Evolutionary conservation across 2,329 filamentous ascomycete species (phyloP), one percentile per base, ranked within the genome.

Genomic region (Penicillium sp.): DNA sequence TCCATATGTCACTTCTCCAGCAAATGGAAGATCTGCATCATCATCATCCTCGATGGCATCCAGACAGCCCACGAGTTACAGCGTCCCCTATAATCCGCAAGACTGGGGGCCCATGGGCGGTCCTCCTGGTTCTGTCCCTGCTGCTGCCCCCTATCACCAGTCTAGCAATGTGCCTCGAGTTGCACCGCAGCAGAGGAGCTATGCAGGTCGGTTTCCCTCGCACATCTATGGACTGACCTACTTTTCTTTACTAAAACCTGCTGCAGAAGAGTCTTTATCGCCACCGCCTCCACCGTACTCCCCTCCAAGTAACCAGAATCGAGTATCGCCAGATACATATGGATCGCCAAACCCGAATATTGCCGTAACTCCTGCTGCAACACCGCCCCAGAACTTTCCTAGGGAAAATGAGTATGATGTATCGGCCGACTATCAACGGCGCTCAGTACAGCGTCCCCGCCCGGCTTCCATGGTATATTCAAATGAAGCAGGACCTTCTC

Each of bases 81-180:
- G 65, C 61, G 68, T 73, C 20, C 70, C 74, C 7, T 80, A 80
- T 55, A 78, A 80, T 56, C 77, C 77, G 29, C 75, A 75, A 54
- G 74, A 79, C 66, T 80, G 77, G 77, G 75, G 71, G 1, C 71
- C 73, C 17, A 69, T 75, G 36, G 66, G 67, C 15, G 64, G 63
- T 49, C 52, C 49, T 17, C 59, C 67, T 33, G 62, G 62, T 26
- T 64, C 68, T 44, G 49, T 63, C 34, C 45, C 60, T 33, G 62
- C 62, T 26, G 64, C 68, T 44, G 49, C 63, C 34, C 45, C 60
- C 27, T 69, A 69, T 64, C 44, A 61, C 10, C 68, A 66, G 42
- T 48, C 59, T 29, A 66, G 60, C 41, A 64, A 57, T 53, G 63
- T 66, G 54, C 57, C 66, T 57, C 66, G 65, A 23, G 51, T 65